Conservation (phyloP, 441 rosid species). For the Arabidopsis hybrid region DNA sequence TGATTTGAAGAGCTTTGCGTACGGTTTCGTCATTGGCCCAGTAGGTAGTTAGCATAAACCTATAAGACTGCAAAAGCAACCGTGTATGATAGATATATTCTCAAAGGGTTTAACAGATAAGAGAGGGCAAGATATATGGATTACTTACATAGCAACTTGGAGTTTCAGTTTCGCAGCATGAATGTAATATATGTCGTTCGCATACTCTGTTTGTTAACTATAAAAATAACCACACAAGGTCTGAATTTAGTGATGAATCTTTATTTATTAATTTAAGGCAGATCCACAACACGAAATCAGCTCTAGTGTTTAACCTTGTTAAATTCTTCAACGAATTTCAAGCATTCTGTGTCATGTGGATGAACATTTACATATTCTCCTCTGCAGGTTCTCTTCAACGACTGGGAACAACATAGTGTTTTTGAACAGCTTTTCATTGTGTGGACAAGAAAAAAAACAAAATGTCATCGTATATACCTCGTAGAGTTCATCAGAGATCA, state of each 20-base stretch:
- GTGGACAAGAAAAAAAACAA: neutral
- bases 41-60: constrained; percentile 40
- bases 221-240: too few species aligned
- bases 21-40: constrained; percentile 61
- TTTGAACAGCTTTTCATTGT: neutral
- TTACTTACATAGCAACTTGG: constrained; percentile 21
- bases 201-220: neutral
- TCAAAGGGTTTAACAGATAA: neutral
- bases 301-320: neutral
- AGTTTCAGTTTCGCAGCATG: neutral
- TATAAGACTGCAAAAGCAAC: constrained; percentile 47
- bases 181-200: neutral
- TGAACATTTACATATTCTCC: constrained; percentile 40
- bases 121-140: neutral
- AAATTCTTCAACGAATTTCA: constrained; percentile 42
- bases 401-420: constrained; percentile 44
- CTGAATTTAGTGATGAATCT: too few species aligned
- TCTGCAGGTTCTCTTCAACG: constrained; percentile 54
- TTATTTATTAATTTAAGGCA: neutral
- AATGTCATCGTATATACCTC: constrained; percentile 39
- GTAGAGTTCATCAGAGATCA: constrained; percentile 65
- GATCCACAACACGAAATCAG: neutral
- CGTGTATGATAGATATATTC: too few species aligned
- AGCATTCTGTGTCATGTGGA: constrained; percentile 52
- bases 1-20: constrained; percentile 51